Base-by-base conservation (phyloP, 768 basidiomycete genomes). In the Suillus hirtellus region DNA sequence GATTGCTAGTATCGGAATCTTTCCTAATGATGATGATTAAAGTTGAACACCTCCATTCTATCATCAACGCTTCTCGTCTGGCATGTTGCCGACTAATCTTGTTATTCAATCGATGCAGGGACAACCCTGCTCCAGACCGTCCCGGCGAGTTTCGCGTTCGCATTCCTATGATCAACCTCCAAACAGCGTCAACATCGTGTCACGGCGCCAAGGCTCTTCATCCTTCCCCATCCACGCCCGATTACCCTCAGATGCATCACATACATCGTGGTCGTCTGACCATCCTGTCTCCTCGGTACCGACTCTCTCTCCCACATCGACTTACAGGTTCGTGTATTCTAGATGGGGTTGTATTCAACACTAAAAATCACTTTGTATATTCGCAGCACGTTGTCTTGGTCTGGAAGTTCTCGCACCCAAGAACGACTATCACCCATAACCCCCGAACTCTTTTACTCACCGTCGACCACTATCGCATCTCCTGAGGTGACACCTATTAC, bases 231-330 rank as follows among this genome's bases (percentile, higher is more conserved):
- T 14, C 8, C 37, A 38, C 1, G 21, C 21, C 24, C 54, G 35
- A 14, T 55, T 38, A 9, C 37, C 54, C 37, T 55, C 38, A 15
- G 55, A 56, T 21, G 38, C 55, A 56, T 56, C 55, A 17, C 55
- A 21, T 38, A 56, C 37, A 40, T 38, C 55, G 15, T 15, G 14
- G 14, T 21, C 10, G 15, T 56, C 38, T 40, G 38, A 40, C 4
- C 43, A 66, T 19, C 59, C 68, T 40, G 56, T 66, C 7, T 66
- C 74, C 2, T 71, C 73, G n/a, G 63, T n/a, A 35, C 19, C 34
- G 5, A 53, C 52, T 1, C 34, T 68, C 14, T 68, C 73, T 4
- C 73, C 75, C n/a, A 63, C 63, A 53, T 74, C 71, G 35, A 44
- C 61, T 17, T 67, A 63, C 63, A 75, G 73, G 73, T 75, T 42